Conservation (phyloP, 2,329 filamentous ascomycete species). For the Clonostachys sp. region DNA sequence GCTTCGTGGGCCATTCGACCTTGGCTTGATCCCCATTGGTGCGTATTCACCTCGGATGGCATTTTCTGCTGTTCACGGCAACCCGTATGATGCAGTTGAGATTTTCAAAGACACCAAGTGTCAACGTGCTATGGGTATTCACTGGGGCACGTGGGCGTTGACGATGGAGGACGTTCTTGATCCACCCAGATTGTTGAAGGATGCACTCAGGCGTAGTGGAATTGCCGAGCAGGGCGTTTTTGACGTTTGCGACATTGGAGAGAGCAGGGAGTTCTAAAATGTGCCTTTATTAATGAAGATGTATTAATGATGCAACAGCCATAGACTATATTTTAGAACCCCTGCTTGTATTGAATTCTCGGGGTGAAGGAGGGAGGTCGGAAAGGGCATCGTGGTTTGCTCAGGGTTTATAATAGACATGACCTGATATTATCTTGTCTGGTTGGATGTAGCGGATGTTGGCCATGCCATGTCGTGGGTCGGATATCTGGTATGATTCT, state of each 20-base stretch:
- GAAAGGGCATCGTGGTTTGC: too few species aligned
- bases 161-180: slow-evolving; percentile 77
- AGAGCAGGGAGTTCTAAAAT: slow-evolving; percentile 32
- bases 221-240: slow-evolving; percentile 65
- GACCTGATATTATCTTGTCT: too few species aligned
- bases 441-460: too few species aligned
- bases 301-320: background rate
- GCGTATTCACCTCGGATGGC: slow-evolving; percentile 69
- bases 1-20: slow-evolving; percentile 73
- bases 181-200: slow-evolving; percentile 63
- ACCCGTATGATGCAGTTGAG: slow-evolving; percentile 76
- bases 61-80: slow-evolving; percentile 73
- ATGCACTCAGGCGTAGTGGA: slow-evolving; percentile 61
- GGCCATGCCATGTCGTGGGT: too few species aligned
- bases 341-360: too few species aligned
- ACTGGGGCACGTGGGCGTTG: slow-evolving; percentile 81
- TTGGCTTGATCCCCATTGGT: slow-evolving; percentile 83
- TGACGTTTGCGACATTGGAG: slow-evolving; percentile 73
- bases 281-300: slow-evolving; percentile 53
- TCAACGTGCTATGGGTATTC: slow-evolving; percentile 71
- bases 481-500: too few species aligned
- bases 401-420: too few species aligned
- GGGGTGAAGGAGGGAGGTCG: too few species aligned
- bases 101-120: slow-evolving; percentile 79
- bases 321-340: too few species aligned